Base-by-base conservation (phyloP, 192 early-diverging fungal genomes). In the Coemansia sp. region DNA sequence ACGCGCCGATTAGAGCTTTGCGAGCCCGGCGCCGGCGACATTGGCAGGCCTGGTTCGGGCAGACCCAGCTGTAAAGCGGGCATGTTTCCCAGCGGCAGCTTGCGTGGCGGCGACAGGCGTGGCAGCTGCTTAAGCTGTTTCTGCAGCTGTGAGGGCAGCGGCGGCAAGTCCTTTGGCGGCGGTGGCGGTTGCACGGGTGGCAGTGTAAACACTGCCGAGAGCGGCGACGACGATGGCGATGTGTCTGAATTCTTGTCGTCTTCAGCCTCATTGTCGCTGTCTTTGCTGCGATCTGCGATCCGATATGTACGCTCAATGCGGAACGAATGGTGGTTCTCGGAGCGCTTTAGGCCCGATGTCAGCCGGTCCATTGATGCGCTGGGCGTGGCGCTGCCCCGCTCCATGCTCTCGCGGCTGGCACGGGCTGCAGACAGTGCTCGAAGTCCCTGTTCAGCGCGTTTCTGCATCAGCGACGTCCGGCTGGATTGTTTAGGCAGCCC, bases 91-190 rank as follows among this genome's bases (percentile, higher is more conserved):
- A 72, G 42, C 12, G 68, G 61, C 61, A 74, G 71, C 65, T 71
- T 74, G 55, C 77, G 77, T n/a, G 77, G 77, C 8, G 77, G 77
- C 18, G 77, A 79, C 23, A 79, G 65, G 1, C 77, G 71, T 11
- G 77, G 77, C 24, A 79, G 71, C 64, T 74, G 71, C 61, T 64
- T 44, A 3, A 79, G 67, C 67, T 79, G 71, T 58, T 70, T 57
- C 53, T 79, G 77, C 14, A 79, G 65, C 58, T 67, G 52, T 9
- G 42, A 38, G 0, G 77, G 77, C 64, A 79, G 64, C 34, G 77
- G 77, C 54, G 77, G 77, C 71, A 79, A 46, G 57, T 71, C 58
- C 61, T 56, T 63, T 52, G 57, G 77, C 46, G 67, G 63, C 6
- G 77, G 77, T 61, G 77, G 77, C 37, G 54, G 59, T 37, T 70